Evolutionary conservation across 2,329 filamentous ascomycete species (phyloP), one percentile per base, ranked within the genome.

Genomic region (Alternaria ethzedia): DNA sequence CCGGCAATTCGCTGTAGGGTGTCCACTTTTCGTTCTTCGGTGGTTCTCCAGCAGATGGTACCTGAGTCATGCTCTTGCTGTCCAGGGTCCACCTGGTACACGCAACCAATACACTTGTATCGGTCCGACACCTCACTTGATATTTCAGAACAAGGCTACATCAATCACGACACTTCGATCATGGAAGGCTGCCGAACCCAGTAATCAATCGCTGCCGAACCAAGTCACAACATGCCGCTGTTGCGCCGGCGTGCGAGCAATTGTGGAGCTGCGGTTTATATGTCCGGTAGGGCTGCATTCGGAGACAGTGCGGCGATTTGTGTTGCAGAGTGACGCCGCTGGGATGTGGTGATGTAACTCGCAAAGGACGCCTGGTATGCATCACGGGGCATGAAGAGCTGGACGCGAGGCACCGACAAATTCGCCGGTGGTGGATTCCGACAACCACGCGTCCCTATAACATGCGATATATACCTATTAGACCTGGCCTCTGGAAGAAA

Each of bases 11-110:
- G 41, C 46, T 58, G 41, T 30, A 20, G 9, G 6, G 47, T 47
- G 23, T 36, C 60, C 60, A 63, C 60, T 54, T 63, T 54, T 54
- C 26, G 49, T 63, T 63, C 61, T 61, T 63, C 61, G 61, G 61
- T 61, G 50, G 28, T 63, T 63, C 57, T 63, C 23, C 54, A 65
- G 54, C 43, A 54, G 54, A 54, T 47, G 54, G 62, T 58, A 51
- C 54, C 59, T 62, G 58, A 62, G 54, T 64, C 62, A 62, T 64
- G 54, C 28, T 23, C 26, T 5, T 20, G 28, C 23, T 62, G 23
- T 46, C 59, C 30, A 26, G 41, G 47, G 44, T 47, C 54, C 26
- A 52, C 55, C 55, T 50, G 56, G 54, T 32, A 47, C 47, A 52
- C 54, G 28, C 47, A 52, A 58, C 59, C 47, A 49, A 43, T 30